Evolutionary conservation across 805 yeast genomes (phyloP), one percentile per base, ranked within the genome.

Genomic region (Saccharomyces mikatae): DNA sequence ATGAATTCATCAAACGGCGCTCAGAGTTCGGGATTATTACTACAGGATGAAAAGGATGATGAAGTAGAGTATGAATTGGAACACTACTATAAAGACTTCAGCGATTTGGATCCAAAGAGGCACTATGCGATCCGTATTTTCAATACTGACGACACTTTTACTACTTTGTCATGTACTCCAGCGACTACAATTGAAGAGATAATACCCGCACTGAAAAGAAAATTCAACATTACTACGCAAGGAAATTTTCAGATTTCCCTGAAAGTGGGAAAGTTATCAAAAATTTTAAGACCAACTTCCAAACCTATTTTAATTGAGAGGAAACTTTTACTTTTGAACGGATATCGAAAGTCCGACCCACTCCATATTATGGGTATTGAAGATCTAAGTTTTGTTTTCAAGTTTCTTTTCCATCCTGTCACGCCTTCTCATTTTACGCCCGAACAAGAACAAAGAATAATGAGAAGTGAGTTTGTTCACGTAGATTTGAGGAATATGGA

Each of bases 111-210:
- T 55, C 61, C 65, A 41, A 63, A 62, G 9, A 63, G 65, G 41
- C 68, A 64, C 49, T 72, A 71, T 48, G 71, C 69, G 3, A 74
- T 92, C 24, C 82, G 96, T 56, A 84, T 92, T 1, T 90, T 87
- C 72, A 82, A 86, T 55, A 96, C 88, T 55, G 91, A 89, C 61
- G 86, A 90, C 10, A 88, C 89, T 59, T 86, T 94, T 14, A 76
- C 84, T 0, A 88, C 96, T 1, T 73, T 92, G 22, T 82, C 90
- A 14, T 85, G 96, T 64, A 81, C 92, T 0, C 76, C 87, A 32
- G 87, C 86, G 55, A 86, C 90, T 1, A 81, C 92, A 0, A 87
- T 89, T 0, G 78, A 82, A 6, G 96, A 89, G 49, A 72, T 94
- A 52, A 74, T 92, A 44, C 81, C 80, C 31, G 77, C 80, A 49